A percentile compares a stretch with the other conserved stretches of the same genome.
phyloP scores from a whole-genome alignment of 805 yeast genomes.

The Kodamaea jinghongensis region DNA sequence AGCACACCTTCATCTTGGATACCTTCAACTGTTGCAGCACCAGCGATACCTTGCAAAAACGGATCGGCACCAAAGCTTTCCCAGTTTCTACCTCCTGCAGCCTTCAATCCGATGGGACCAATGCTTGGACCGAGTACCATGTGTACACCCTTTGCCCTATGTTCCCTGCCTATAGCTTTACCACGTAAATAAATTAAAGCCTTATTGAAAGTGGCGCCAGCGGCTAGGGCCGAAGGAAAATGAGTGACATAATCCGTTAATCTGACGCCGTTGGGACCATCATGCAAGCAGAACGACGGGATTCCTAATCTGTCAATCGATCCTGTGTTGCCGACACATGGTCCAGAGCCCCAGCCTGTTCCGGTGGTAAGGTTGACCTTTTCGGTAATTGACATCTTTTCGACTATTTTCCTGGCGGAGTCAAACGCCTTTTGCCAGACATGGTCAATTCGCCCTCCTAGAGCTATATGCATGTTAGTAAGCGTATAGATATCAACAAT shows the following conservation, averaged over 20 bases:
- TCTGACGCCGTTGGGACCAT: conserved; percentile 62
- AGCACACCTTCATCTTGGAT: conserved; percentile 57
- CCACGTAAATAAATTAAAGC: conserved; percentile 52
- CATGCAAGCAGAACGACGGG: conserved; percentile 56
- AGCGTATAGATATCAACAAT: not conserved
- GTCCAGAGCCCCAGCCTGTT: conserved; percentile 62
- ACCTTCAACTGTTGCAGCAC: conserved; percentile 52
- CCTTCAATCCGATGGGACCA: conserved; percentile 62
- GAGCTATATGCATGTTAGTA: conserved; percentile 20
- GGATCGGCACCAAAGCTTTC: conserved; percentile 65
- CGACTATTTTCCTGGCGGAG: conserved; percentile 53
- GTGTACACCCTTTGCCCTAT: conserved; percentile 52
- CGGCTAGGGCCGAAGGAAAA: conserved; percentile 58
- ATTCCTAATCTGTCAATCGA: conserved; percentile 53
- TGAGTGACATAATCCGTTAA: conserved; percentile 54
- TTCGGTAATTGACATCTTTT: conserved; percentile 55
- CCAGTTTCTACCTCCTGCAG: conserved; percentile 65
- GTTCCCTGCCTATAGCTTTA: conserved; percentile 55
- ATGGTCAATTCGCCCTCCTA: conserved; percentile 47
- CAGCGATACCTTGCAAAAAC: conserved; percentile 54
- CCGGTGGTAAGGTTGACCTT: conserved; percentile 64
- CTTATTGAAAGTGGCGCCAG: conserved; percentile 57
- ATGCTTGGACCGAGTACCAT: conserved; percentile 54
- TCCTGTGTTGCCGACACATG: conserved; percentile 62
- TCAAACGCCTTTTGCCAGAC: conserved; percentile 59